phyloP scores from a whole-genome alignment of 2,329 filamentous ascomycete genomes.

The Trichoderma semiorbis region DNA sequence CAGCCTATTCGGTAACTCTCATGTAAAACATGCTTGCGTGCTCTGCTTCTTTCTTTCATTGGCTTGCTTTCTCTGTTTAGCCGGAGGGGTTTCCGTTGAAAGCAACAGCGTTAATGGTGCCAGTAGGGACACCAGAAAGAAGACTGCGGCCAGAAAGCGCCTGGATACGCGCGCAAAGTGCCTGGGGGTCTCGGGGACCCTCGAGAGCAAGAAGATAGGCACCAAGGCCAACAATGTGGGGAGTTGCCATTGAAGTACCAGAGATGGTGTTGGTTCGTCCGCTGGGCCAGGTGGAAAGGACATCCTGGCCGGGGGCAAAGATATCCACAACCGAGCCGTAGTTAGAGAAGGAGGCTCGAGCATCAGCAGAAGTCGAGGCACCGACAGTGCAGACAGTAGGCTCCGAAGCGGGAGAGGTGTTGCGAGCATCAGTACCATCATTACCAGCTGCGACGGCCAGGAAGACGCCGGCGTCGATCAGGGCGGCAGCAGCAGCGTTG shows the following conservation, averaged over 20 bases:
- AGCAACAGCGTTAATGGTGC: slow-evolving; percentile 41
- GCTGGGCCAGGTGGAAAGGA: slow-evolving; percentile 48
- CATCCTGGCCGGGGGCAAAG: slow-evolving; percentile 47
- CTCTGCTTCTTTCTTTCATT: neutral
- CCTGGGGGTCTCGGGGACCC: slow-evolving; percentile 22
- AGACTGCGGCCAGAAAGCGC: slow-evolving; percentile 36
- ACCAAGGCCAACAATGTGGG: slow-evolving; percentile 41
- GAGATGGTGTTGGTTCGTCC: slow-evolving; percentile 38
- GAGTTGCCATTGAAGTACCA: slow-evolving; percentile 45
- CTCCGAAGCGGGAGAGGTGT: slow-evolving; percentile 48
- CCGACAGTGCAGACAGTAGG: slow-evolving; percentile 51
- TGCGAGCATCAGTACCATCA: slow-evolving; percentile 40
- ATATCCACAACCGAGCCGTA: slow-evolving; percentile 48
- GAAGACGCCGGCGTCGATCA: slow-evolving; percentile 47
- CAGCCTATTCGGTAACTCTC: neutral
- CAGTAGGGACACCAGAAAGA: slow-evolving; percentile 29
- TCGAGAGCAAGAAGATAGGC: slow-evolving; percentile 46
- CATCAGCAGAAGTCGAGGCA: slow-evolving; percentile 40
- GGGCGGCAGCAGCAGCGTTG: slow-evolving; percentile 48
- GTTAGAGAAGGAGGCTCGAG: slow-evolving; percentile 49
- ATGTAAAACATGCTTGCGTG: neutral
- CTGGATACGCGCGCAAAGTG: slow-evolving; percentile 28
- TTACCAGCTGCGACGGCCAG: slow-evolving; percentile 57
- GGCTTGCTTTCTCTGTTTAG: neutral
- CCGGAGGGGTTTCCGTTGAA: slow-evolving; percentile 40